These are phyloP conservation scores for Leccinum variicolor DNA, from an alignment of 768 basidiomycete genomes.

Conservation along the genomic window DNA sequence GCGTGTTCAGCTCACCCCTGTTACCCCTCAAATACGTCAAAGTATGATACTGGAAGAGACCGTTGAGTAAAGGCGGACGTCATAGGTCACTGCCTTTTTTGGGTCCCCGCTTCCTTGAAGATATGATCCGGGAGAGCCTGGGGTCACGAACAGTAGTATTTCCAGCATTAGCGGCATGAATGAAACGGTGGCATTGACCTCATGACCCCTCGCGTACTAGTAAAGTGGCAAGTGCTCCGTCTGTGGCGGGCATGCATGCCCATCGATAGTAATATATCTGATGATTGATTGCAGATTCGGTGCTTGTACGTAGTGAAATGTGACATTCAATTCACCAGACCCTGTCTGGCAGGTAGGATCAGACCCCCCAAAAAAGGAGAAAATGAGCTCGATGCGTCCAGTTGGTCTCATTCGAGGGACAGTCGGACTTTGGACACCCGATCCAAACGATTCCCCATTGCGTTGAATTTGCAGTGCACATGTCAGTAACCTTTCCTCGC, in stretches of 20 bases:
- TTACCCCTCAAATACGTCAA: conserved; percentile 2
- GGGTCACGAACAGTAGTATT: background rate
- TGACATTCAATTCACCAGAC: background rate
- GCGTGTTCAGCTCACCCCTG: background rate
- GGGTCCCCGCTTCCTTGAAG: background rate
- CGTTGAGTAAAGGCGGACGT: background rate
- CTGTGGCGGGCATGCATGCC: background rate
- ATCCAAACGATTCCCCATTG: background rate
- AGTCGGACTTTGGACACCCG: background rate
- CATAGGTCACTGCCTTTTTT: background rate
- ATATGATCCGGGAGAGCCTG: background rate
- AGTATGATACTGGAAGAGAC: background rate
- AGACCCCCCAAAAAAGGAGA: background rate
- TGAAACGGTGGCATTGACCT: background rate
- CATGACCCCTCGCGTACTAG: background rate
- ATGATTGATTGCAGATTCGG: background rate
- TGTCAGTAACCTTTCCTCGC: background rate
- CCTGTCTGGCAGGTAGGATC: background rate
- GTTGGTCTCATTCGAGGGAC: background rate
- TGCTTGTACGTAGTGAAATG: background rate
- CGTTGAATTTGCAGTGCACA: background rate
- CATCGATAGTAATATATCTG: conserved; percentile 1
- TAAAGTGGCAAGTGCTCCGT: background rate
- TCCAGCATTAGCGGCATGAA: background rate
- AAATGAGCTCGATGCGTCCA: background rate